A percentile compares a stretch with the other conserved stretches of the same genome.
These are phyloP conservation scores for Pleurozium schreberi DNA, from an alignment of 225 moss, liverwort and hornwort genomes.

Conservation along the genomic window DNA sequence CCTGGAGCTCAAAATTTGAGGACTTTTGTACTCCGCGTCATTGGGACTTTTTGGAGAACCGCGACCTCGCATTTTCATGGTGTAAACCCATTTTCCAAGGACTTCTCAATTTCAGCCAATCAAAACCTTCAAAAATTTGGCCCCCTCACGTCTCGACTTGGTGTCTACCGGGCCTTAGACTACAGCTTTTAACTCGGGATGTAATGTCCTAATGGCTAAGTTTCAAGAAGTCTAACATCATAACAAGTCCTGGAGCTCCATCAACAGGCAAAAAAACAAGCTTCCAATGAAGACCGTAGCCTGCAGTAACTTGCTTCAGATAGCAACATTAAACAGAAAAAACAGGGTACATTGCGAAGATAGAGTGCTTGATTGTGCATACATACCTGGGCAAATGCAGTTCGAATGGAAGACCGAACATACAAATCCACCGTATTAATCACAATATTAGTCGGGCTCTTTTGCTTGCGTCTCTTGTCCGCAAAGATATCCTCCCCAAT, in stretches of 20 bases:
- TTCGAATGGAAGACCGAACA: conserved; percentile 62
- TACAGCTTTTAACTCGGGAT: background rate
- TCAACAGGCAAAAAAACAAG: background rate
- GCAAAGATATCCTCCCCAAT: conserved; percentile 35
- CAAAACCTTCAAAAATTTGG: background rate
- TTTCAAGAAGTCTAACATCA: background rate
- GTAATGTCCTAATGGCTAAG: too few species aligned
- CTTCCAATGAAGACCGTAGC: background rate
- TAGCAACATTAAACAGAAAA: background rate
- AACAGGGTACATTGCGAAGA: background rate
- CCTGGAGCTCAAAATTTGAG: background rate
- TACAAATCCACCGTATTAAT: conserved; percentile 54
- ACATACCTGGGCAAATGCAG: conserved; percentile 68
- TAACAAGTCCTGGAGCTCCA: background rate
- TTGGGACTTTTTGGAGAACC: background rate
- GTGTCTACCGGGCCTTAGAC: too few species aligned
- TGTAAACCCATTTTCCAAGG: background rate
- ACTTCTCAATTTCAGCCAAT: background rate
- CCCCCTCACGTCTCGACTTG: background rate
- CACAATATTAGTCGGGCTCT: conserved; percentile 27
- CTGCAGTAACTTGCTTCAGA: too few species aligned
- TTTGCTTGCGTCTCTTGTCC: conserved; percentile 26
- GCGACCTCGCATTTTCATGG: background rate
- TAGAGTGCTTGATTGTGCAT: background rate
- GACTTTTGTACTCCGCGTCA: background rate